Conservation (phyloP, 129 eudicot genomes). For the Tagetes erecta region DNA sequence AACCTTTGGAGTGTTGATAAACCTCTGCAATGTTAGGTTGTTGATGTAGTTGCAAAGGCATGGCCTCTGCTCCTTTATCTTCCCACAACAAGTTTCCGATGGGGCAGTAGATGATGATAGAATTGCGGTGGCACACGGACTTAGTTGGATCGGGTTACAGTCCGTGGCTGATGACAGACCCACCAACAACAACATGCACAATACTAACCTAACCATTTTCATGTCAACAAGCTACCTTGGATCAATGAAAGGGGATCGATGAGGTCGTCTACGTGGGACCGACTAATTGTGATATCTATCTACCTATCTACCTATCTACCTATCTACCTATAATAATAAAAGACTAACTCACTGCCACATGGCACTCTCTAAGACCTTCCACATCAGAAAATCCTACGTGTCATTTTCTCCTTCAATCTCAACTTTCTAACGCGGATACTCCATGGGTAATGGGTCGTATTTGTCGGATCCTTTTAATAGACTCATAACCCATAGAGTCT, state of each 20-base stretch:
- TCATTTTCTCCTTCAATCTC: too few relatives aligned
- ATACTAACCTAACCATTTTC: slow-evolving; percentile 18
- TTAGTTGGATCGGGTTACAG: slow-evolving; percentile 41
- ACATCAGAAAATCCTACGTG: too few relatives aligned
- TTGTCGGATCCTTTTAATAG: too few relatives aligned
- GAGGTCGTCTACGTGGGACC: too few relatives aligned
- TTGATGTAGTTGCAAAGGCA: slow-evolving; percentile 51
- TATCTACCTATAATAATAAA: too few relatives aligned
- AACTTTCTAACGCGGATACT: too few relatives aligned
- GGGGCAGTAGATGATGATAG: slow-evolving; percentile 27
- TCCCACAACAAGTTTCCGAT: slow-evolving; percentile 37
- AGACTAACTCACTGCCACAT: too few relatives aligned
- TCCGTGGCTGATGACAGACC: background rate
- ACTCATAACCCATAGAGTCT: too few relatives aligned
- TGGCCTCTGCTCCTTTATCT: slow-evolving; percentile 41
- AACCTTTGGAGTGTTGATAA: slow-evolving; percentile 44
- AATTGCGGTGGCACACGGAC: slow-evolving; percentile 44
- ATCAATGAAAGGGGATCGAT: background rate
- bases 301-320: too few relatives aligned
- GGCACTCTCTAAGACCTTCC: too few relatives aligned
- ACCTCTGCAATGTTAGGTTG: slow-evolving; percentile 36
- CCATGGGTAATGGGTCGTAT: too few relatives aligned
- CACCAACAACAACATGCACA: slow-evolving; percentile 25
- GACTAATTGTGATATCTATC: too few relatives aligned
- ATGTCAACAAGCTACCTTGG: slow-evolving; percentile 7